phyloP scores from a whole-genome alignment of 2,329 filamentous ascomycete species.

The Fusarium pseudonygamai region DNA sequence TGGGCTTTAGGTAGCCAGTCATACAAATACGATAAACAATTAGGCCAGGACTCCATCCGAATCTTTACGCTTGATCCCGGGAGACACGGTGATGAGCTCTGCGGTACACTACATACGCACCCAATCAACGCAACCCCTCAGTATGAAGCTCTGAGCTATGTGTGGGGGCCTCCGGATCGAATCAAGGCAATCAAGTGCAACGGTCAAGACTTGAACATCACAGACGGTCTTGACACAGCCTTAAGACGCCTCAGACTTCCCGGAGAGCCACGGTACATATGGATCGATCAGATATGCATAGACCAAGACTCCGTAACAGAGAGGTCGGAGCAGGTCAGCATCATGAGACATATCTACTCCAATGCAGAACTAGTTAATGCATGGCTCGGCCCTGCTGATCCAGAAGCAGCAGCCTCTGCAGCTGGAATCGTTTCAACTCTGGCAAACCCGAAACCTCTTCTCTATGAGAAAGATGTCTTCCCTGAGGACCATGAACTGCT shows the following conservation, averaged over 20 bases:
- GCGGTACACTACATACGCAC: neutral
- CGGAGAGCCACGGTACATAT: neutral
- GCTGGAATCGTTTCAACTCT: neutral
- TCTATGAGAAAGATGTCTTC: neutral
- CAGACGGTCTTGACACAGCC: neutral
- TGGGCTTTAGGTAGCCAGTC: neutral
- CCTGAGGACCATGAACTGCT: neutral
- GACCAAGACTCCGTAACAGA: neutral
- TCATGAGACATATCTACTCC: neutral
- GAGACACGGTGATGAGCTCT: accelerated
- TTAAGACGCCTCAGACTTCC: neutral
- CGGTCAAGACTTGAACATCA: neutral
- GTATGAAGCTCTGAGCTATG: neutral
- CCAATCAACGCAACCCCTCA: neutral
- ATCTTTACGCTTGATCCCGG: neutral
- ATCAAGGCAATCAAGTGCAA: neutral
- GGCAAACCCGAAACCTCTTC: accelerated
- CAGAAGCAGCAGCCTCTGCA: neutral
- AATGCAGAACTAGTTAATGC: neutral
- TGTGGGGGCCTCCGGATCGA: neutral
- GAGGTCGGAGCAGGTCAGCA: neutral
- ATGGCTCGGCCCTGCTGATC: neutral
- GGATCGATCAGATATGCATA: neutral
- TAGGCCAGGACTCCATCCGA: neutral
- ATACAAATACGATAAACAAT: neutral